phyloP scores from a whole-genome alignment of 2,329 filamentous ascomycete genomes.

The Niveomyces coronatus region DNA sequence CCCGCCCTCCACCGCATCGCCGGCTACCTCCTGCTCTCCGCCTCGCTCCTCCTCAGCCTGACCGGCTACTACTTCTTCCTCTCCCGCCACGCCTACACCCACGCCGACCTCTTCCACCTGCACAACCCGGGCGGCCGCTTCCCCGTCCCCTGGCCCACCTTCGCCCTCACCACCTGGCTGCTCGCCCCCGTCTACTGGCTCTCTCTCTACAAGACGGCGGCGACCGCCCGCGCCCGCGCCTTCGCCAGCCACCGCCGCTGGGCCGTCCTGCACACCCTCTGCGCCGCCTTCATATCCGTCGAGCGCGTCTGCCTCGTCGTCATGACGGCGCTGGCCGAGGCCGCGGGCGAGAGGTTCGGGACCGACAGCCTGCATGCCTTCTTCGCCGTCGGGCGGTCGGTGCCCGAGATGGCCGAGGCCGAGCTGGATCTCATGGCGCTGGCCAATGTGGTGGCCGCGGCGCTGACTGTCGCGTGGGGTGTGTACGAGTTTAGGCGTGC shows the following conservation, averaged over 20 bases:
- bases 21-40: slow-evolving; percentile 2
- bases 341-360: background rate
- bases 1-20: slow-evolving; percentile 4
- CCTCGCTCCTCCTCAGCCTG: slow-evolving; percentile 5
- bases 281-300: background rate
- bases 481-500: too few species aligned
- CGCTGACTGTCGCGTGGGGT: too few species aligned
- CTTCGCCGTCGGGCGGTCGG: background rate
- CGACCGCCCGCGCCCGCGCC: background rate
- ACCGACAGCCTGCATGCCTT: background rate
- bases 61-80: slow-evolving; percentile 1
- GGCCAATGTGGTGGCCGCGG: background rate
- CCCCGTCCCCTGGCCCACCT: slow-evolving; percentile 1
- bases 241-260: slow-evolving; percentile 3
- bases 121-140: background rate
- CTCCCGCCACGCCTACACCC: background rate
- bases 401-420: slow-evolving; percentile 1
- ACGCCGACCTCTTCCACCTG: background rate
- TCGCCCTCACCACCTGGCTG: background rate
- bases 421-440: slow-evolving; percentile 4
- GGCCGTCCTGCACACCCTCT: slow-evolving; percentile 5
- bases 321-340: background rate
- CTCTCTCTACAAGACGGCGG: slow-evolving; percentile 3
- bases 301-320: background rate
- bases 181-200: background rate